Evolutionary conservation across 1,284 basidiomycete genomes (phyloP).

Genomic region (Puccinia triticina): DNA sequence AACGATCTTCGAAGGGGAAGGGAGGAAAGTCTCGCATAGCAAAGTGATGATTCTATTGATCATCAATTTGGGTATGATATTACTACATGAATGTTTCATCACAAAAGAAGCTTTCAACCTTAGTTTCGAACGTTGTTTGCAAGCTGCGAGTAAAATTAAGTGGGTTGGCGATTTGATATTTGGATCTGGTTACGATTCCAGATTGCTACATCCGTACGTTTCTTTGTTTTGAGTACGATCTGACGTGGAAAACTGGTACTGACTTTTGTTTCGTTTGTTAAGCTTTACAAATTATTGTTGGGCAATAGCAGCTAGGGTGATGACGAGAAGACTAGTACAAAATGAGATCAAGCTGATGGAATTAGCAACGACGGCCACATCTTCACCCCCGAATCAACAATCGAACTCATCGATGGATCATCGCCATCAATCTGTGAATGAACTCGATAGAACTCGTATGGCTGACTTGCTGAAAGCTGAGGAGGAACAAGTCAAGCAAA

Average conservation of each 20-base stretch:
- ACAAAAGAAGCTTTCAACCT: slow-evolving; percentile 17
- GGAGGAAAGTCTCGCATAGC: slow-evolving; percentile 10
- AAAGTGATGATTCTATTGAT: slow-evolving; percentile 24
- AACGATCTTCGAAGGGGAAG: slow-evolving; percentile 34
- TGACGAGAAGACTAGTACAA: slow-evolving; percentile 28
- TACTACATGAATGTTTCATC: slow-evolving; percentile 36
- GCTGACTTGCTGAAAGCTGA: slow-evolving; percentile 6
- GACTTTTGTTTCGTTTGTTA: slow-evolving; percentile 4
- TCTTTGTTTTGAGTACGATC: not conserved
- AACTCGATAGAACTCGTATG: not conserved
- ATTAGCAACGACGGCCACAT: slow-evolving; percentile 17
- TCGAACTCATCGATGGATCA: not conserved
- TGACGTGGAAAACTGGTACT: slow-evolving; percentile 1
- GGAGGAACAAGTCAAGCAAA: slow-evolving; percentile 17
- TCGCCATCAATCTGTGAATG: not conserved
- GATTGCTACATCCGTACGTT: slow-evolving; percentile 39
- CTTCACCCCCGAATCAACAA: not conserved
- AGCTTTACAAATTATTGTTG: slow-evolving; percentile 41
- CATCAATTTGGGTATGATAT: slow-evolving; percentile 26
- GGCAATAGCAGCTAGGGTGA: slow-evolving; percentile 23
- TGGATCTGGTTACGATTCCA: slow-evolving; percentile 24
- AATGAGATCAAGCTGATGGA: slow-evolving; percentile 37
- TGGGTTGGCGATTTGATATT: slow-evolving; percentile 5
- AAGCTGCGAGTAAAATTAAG: slow-evolving; percentile 25
- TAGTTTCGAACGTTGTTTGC: slow-evolving; percentile 22